Percentiles rank a stretch among this genome's conserved stretches.
These are phyloP conservation scores for Amorphotheca resinae DNA, from an alignment of 495 filamentous ascomycete genomes.

Conservation along the genomic window DNA sequence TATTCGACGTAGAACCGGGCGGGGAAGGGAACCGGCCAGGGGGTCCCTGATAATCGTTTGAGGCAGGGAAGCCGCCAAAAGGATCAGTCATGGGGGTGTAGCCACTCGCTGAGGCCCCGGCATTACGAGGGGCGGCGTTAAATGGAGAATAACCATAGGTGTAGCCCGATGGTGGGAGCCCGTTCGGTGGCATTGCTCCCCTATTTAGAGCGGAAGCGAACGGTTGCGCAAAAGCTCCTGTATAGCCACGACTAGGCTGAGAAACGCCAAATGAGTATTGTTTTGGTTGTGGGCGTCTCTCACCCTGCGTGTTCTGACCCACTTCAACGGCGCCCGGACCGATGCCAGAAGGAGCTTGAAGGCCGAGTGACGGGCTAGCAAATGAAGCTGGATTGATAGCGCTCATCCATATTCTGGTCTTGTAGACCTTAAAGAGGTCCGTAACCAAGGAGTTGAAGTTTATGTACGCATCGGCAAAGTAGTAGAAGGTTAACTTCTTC, in stretches of 20 bases:
- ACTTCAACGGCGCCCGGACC: conserved; percentile 47
- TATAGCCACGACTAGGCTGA: conserved; percentile 28
- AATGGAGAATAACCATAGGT: conserved; percentile 34
- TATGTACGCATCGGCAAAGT: conserved; percentile 95
- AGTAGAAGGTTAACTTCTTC: conserved; percentile 98
- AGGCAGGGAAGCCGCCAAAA: conserved; percentile 30
- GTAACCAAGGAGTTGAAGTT: conserved; percentile 97
- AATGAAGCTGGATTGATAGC: conserved; percentile 97
- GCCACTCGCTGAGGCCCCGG: conserved; percentile 18
- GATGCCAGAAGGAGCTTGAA: conserved; percentile 53
- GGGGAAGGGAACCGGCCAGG: conserved; percentile 31
- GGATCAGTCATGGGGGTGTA: conserved; percentile 28
- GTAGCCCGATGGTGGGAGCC: conserved; percentile 13
- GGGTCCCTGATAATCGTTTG: conserved; percentile 29
- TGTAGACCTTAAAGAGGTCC: conserved; percentile 97
- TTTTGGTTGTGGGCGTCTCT: conserved; percentile 34
- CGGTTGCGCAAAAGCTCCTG: conserved; percentile 20
- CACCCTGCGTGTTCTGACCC: conserved; percentile 26
- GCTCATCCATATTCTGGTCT: conserved; percentile 98
- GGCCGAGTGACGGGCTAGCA: conserved; percentile 63
- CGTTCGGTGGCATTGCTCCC: conserved; percentile 8
- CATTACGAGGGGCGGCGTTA: conserved; percentile 24
- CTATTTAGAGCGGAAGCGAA: conserved; percentile 18
- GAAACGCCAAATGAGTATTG: conserved; percentile 28
- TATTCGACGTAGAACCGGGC: conserved; percentile 7